These are phyloP conservation scores for Fistulina hepatica DNA, from an alignment of 1,284 basidiomycete species.

Conservation along the genomic window DNA sequence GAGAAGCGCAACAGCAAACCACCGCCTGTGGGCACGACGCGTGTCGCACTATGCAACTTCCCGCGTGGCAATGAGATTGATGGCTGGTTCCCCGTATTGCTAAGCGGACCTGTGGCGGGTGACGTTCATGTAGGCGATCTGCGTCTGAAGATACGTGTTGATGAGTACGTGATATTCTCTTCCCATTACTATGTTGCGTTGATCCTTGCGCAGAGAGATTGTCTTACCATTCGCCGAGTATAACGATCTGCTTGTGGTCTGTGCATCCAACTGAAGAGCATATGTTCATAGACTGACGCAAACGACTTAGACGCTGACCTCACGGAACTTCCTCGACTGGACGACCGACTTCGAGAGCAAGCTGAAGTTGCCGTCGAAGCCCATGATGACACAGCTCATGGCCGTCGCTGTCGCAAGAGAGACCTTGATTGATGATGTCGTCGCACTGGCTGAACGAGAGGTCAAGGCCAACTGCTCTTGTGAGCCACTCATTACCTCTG, in stretches of 20 bases:
- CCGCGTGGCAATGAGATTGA: conserved; percentile 62
- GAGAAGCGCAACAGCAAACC: conserved; percentile 56
- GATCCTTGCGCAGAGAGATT: conserved; percentile 45
- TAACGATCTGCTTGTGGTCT: conserved; percentile 40
- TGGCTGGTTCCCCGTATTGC: conserved; percentile 74
- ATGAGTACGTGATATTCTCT: conserved; percentile 48
- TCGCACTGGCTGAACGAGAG: conserved; percentile 53
- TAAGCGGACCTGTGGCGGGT: conserved; percentile 33
- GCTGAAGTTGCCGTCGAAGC: too few species aligned
- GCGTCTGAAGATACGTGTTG: conserved; percentile 56
- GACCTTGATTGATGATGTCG: conserved; percentile 52
- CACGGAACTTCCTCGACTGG: conserved; percentile 64
- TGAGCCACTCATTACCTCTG: conserved; percentile 27
- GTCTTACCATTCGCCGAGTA: conserved; percentile 57
- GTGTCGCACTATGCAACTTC: conserved; percentile 57
- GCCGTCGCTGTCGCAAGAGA: conserved; percentile 53
- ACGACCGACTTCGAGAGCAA: conserved; percentile 58
- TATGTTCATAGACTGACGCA: conserved; percentile 5
- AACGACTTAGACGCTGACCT: conserved; percentile 41
- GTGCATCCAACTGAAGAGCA: conserved; percentile 12
- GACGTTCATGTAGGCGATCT: conserved; percentile 63
- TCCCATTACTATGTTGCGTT: conserved; percentile 5
- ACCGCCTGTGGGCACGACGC: conserved; percentile 45
- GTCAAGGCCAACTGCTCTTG: conserved; percentile 53
- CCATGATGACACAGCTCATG: too few species aligned